phyloP scores from a whole-genome alignment of 2,329 filamentous ascomycete species.

The Talaromyces sp. region DNA sequence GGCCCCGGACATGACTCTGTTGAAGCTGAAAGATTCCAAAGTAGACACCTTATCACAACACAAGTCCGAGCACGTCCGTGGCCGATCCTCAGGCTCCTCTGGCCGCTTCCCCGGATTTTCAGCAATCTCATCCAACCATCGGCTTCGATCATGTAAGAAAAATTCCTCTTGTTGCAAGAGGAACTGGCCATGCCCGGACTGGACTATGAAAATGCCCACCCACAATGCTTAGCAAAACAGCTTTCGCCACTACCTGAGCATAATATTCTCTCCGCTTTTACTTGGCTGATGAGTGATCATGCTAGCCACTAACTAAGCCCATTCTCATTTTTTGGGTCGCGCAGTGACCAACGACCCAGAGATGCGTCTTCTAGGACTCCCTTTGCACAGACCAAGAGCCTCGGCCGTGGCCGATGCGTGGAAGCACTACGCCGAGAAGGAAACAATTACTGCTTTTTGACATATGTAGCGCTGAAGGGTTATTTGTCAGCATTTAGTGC shows the following conservation, averaged over 20 bases:
- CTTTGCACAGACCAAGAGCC: not conserved
- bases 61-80: not conserved
- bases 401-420: not conserved
- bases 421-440: not conserved
- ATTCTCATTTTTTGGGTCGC: not conserved
- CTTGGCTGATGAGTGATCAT: not conserved
- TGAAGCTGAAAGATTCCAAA: not conserved
- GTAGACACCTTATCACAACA: not conserved
- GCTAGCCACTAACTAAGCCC: not conserved
- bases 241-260: not conserved
- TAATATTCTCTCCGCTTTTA: not conserved
- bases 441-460: not conserved
- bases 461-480: not conserved
- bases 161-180: not conserved
- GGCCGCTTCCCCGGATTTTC: not conserved
- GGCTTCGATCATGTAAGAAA: not conserved
- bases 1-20: not conserved
- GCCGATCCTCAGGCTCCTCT: not conserved
- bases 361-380: not conserved
- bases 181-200: not conserved
- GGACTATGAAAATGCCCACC: not conserved
- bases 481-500: not conserved
- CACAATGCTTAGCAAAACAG: not conserved
- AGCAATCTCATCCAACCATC: not conserved
- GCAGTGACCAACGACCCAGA: not conserved